Evolutionary conservation across 345 rosid species (phyloP).

Genomic region (Turnera subulata): DNA sequence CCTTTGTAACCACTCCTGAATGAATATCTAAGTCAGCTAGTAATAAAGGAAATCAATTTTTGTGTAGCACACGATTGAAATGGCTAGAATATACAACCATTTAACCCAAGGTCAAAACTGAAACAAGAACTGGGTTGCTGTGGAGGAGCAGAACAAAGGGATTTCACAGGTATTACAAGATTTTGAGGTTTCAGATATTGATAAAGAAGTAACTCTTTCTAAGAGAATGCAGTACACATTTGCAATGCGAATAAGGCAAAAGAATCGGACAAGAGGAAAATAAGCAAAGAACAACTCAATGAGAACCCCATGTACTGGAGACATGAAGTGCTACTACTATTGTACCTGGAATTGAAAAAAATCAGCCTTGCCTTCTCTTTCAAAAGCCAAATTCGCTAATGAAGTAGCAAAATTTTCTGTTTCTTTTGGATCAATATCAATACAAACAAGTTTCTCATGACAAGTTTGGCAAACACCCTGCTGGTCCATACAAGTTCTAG

Average conservation of each 20-base stretch:
- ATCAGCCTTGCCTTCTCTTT: too few relatives aligned
- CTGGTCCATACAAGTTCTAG: slow-evolving; percentile 30
- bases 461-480: slow-evolving; percentile 57
- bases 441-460: slow-evolving; percentile 50
- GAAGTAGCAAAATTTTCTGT: slow-evolving; percentile 59
- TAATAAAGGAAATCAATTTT: too few relatives aligned
- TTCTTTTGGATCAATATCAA: slow-evolving; percentile 61
- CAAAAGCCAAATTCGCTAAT: slow-evolving; percentile 14
- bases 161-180: too few relatives aligned
- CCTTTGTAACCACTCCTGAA: slow-evolving; percentile 73
- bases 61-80: too few relatives aligned
- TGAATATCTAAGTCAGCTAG: not conserved
- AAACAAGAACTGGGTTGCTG: not conserved
- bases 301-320: too few relatives aligned
- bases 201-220: not conserved
- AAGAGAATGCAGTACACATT: slow-evolving; percentile 29
- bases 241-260: slow-evolving; percentile 50
- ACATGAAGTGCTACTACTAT: too few relatives aligned
- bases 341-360: too few relatives aligned
- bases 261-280: too few relatives aligned
- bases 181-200: too few relatives aligned
- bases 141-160: slow-evolving; percentile 2
- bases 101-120: too few relatives aligned
- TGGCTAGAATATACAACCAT: too few relatives aligned
- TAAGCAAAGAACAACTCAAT: too few relatives aligned